Evolutionary conservation across 2,329 filamentous ascomycete species (phyloP), one percentile per base, ranked within the genome.

Genomic region (Microcyclosporella mali): DNA sequence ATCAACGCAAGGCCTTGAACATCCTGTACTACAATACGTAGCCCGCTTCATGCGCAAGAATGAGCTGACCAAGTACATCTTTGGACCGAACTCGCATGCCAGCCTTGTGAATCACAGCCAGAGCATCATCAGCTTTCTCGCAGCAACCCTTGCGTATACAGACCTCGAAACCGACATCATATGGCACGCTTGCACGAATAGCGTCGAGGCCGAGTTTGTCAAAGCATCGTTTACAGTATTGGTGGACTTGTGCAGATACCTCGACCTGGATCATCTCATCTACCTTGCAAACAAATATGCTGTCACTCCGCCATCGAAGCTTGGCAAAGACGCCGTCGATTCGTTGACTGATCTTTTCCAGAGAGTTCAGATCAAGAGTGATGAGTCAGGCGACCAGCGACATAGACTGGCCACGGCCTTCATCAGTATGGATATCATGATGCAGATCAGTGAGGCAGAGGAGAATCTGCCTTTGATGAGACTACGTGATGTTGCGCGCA

Each of bases 51-150:
- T 97, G 27, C 71, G 83, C 12, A 68, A 74, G 6, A 82, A 84
- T 30, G 80, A 81, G 40, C 70, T 97, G 18, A 78, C 94, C 17
- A 80, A 88, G 46, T 97, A 95, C 64, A 81, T 98, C 34, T 77
- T 95, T 39, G 87, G 90, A 2, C 81, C 90, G 11, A 88, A 88
- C 43, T 95, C 90, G 25, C 92, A 97, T 58, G 88, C 89, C 1
- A 88, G 95, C 59, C 79, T 97, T 40, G 92, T 94, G 15, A 74
- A 77, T 28, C 81, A 88, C 53, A 86, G 86, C 57, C 75, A 77
- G 31, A 94, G 95, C 50, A 85, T 97, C 40, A 73, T 95, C 36
- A 86, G 86, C 1, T 97, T 97, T 57, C 71, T 97, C 39, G 77
- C 88, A 16, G 84, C 92, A 11, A 92, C 86, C 0, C 74, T 75